Evolutionary conservation across 2,329 filamentous ascomycete species (phyloP).

Genomic region (Ophiostoma australiae): DNA sequence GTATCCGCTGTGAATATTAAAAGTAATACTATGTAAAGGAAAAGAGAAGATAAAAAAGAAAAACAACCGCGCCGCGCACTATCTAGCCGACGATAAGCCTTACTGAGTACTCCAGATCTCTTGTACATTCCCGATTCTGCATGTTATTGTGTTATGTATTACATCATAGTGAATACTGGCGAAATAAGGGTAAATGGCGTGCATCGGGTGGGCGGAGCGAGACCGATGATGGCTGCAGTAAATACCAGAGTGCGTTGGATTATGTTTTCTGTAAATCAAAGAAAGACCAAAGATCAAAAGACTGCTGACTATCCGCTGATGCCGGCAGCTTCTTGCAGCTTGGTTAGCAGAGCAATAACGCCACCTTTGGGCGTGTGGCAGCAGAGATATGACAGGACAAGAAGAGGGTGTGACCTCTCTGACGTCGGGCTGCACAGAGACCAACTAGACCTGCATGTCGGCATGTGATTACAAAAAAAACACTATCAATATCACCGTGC

Average conservation of each 20-base stretch:
- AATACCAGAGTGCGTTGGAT: background rate
- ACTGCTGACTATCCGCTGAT: background rate
- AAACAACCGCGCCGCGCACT: background rate
- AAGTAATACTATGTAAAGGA: no score
- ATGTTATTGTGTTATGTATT: background rate
- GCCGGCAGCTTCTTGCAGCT: background rate
- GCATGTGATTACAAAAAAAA: background rate
- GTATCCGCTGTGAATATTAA: background rate
- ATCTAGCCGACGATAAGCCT: conserved; percentile 9
- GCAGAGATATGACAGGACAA: background rate
- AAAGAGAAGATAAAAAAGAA: no score
- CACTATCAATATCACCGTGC: background rate
- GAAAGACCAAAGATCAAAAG: background rate
- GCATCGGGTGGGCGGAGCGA: background rate
- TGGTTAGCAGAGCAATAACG: background rate
- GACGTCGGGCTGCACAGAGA: background rate
- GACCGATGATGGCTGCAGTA: no score
- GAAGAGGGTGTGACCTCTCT: background rate
- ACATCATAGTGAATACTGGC: background rate
- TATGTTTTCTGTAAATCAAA: no score
- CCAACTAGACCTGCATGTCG: background rate
- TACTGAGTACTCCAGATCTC: background rate
- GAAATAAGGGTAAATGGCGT: background rate
- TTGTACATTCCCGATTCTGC: background rate
- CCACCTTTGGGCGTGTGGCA: background rate